A percentile compares a stretch with the other conserved stretches of the same genome.
Evolutionary conservation across 1,284 basidiomycete genomes (phyloP).

Genomic region (Fomes fomentarius): DNA sequence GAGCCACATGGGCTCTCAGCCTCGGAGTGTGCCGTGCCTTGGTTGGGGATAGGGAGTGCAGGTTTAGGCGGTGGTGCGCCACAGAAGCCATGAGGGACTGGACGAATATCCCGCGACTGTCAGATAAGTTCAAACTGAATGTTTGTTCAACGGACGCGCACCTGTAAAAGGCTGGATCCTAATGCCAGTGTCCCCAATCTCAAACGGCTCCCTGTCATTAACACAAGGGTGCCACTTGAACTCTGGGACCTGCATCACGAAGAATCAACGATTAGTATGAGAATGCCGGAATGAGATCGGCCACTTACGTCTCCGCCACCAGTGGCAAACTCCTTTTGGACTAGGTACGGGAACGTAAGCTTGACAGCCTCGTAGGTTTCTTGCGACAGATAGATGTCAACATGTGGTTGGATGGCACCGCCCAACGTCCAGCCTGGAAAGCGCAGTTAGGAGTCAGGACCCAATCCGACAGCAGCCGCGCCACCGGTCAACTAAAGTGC

Average conservation of each 20-base stretch:
- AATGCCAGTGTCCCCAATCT: conserved; percentile 66
- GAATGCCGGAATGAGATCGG: conserved; percentile 2
- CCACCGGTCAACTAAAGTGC: conserved; percentile 7
- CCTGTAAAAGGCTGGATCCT: conserved; percentile 69
- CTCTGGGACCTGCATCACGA: conserved; percentile 60
- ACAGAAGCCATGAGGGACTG: conserved; percentile 7
- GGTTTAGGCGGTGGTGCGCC: conserved; percentile 1
- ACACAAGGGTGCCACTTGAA: conserved; percentile 79
- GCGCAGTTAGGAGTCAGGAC: conserved; percentile 1
- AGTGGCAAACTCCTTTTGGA: conserved; percentile 73
- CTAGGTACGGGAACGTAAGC: conserved; percentile 77
- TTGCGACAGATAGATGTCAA: conserved; percentile 74
- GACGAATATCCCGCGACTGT: not conserved
- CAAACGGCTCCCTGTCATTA: conserved; percentile 62
- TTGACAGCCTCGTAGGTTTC: conserved; percentile 68
- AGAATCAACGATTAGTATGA: conserved; percentile 3
- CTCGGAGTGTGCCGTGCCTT: conserved; percentile 29
- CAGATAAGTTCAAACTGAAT: conserved; percentile 1
- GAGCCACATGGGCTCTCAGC: conserved; percentile 51
- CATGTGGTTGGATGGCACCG: conserved; percentile 65
- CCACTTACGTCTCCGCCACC: conserved; percentile 78
- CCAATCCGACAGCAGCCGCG: not conserved
- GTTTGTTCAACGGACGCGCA: conserved; percentile 32
- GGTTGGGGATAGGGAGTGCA: conserved; percentile 41
- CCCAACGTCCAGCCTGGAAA: conserved; percentile 74